These are phyloP conservation scores for Papiliotrema laurentii DNA, from an alignment of 1,284 basidiomycete species.

Conservation along the genomic window DNA sequence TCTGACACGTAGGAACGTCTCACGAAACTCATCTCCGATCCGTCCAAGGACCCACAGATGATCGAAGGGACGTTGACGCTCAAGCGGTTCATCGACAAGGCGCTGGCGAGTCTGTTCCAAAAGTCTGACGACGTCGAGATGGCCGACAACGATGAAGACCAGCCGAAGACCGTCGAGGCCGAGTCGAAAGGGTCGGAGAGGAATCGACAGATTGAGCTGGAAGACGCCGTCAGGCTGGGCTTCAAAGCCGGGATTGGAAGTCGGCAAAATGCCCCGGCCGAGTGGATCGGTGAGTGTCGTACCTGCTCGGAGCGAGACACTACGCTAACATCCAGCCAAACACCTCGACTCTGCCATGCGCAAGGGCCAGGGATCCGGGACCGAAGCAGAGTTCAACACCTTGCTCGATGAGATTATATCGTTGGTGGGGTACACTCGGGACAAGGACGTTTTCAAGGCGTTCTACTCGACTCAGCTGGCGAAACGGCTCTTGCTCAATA, in stretches of 20 bases:
- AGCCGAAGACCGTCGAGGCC: background rate
- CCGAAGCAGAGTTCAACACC: constrained; percentile 65
- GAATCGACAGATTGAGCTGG: constrained; percentile 28
- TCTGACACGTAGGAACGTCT: constrained; percentile 45
- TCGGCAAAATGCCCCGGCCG: constrained; percentile 81
- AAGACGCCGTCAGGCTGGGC: constrained; percentile 57
- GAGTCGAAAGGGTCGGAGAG: background rate
- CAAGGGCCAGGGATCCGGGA: constrained; percentile 69
- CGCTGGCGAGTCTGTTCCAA: constrained; percentile 54
- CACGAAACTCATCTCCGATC: constrained; percentile 42
- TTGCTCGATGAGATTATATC: constrained; percentile 71
- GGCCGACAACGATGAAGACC: background rate
- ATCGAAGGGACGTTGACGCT: constrained; percentile 68
- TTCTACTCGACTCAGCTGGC: constrained; percentile 90
- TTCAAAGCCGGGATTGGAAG: constrained; percentile 78
- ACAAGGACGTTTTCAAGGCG: constrained; percentile 89
- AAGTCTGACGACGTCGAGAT: background rate
- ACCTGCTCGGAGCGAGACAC: background rate
- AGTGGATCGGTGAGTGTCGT: constrained; percentile 62
- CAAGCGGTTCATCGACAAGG: constrained; percentile 60
- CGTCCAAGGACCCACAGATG: constrained; percentile 64
- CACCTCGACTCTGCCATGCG: constrained; percentile 82
- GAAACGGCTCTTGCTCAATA: constrained; percentile 78
- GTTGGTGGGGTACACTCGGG: constrained; percentile 77
- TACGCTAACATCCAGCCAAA: constrained; percentile 57